phyloP scores from a whole-genome alignment of 1,284 basidiomycete species.

The Apiotrichum mycotoxinovorans region DNA sequence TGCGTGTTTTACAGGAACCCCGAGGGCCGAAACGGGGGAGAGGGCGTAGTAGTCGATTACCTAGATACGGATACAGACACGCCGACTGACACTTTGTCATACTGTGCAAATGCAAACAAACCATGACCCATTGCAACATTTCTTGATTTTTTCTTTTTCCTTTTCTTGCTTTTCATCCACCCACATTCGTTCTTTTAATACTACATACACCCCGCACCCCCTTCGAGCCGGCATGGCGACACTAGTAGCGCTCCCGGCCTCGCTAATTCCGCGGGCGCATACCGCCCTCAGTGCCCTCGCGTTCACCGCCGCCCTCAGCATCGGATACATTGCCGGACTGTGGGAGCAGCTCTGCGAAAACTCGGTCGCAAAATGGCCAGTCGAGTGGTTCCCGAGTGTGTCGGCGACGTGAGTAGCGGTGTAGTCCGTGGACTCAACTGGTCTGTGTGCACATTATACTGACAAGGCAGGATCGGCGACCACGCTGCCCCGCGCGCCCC shows the following conservation, averaged over 20 bases:
- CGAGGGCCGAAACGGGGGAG: too few species aligned
- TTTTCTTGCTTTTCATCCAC: neutral
- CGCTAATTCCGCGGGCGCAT: constrained; percentile 54
- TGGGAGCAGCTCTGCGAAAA: constrained; percentile 89
- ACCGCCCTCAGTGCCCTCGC: constrained; percentile 67
- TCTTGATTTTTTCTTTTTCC: neutral
- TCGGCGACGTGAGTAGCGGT: constrained; percentile 72
- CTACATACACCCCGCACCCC: neutral
- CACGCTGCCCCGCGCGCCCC: constrained; percentile 84
- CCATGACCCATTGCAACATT: neutral
- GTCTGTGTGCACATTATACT: neutral
- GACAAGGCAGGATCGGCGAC: constrained; percentile 70
- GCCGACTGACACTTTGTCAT: too few species aligned
- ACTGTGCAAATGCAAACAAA: too few species aligned
- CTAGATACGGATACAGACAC: too few species aligned
- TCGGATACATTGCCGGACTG: constrained; percentile 65
- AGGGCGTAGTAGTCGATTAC: too few species aligned
- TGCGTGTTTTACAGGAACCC: too few species aligned
- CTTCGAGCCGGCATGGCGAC: constrained; percentile 27
- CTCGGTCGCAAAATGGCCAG: constrained; percentile 67
- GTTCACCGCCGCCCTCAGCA: constrained; percentile 64
- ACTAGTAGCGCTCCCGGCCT: constrained; percentile 38
- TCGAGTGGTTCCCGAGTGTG: constrained; percentile 91
- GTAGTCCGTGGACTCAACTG: neutral
- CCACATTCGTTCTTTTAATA: neutral